Evolutionary conservation across 1,139 yeast genomes (phyloP), one percentile per base, ranked within the genome.

Genomic region (Saccharomycopsis hybrid): DNA sequence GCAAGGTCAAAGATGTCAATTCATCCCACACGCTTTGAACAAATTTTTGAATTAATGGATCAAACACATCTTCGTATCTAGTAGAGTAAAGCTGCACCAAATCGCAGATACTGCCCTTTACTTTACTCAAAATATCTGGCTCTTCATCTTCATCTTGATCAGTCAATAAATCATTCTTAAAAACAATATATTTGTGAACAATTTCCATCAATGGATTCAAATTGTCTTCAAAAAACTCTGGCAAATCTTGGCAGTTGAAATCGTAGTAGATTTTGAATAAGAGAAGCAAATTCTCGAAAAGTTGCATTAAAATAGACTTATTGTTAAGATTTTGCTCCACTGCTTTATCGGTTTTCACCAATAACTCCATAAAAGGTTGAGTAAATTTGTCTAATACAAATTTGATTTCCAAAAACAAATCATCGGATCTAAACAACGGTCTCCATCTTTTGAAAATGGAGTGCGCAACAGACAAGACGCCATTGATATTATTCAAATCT

Each of bases 391-490:
- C 86, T 58, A 94, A 72, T 1, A 92, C 99, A 65, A 86, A 71
- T 62, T 85, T 81, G 61, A 94, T 94, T 64, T 94, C 99, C 53
- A 78, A 66, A 63, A 88, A 90, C 53, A 94, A 75, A 49, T 82
- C 97, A 65, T 94, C 96, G 1, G 96, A 85, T 60, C 97, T 76
- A 63, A 88, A 88, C 51, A 92, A 72, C 1, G 97, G 96, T 62
- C 98, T 77, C 99, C 99, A 94, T 67, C 95, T 81, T 64, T 85
- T 88, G 69, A 92, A 94, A 56, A 94, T 90, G 0, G 97, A 86
- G 65, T 94, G 98, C 5, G 97, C 95, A 24, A 94, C 97, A 18
- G 82, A 76, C 55, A 94, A 70, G 5, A 94, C 92, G 48, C 97
- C 96, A 59, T 83, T 85, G 64, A 89, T 89, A 51, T 80, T 77